phyloP scores from a whole-genome alignment of 2,329 filamentous ascomycete genomes.

The Davidsoniella virescens region DNA sequence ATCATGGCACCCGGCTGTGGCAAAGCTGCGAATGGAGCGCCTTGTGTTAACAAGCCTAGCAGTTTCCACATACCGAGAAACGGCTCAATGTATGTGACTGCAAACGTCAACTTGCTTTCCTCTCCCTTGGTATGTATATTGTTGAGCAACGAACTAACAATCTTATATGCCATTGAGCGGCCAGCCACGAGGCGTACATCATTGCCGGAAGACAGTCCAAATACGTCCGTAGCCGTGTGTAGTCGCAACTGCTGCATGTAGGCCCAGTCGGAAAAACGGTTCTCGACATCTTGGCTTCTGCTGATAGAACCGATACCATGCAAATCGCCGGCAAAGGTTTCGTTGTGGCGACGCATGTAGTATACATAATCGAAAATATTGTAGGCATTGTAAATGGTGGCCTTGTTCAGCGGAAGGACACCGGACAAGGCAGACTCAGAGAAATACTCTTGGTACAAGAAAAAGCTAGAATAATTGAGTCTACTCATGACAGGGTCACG shows the following conservation, averaged over 20 bases:
- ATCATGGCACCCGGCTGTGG: slow-evolving; percentile 60
- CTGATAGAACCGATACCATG: slow-evolving; percentile 3
- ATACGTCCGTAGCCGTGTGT: slow-evolving; percentile 42
- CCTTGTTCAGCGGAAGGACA: slow-evolving; percentile 20
- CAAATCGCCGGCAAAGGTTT: slow-evolving; percentile 26
- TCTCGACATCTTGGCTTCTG: slow-evolving; percentile 13
- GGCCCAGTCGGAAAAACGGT: slow-evolving; percentile 47
- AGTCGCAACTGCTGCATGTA: slow-evolving; percentile 45
- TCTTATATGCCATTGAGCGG: slow-evolving; percentile 31
- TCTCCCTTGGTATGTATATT: slow-evolving; percentile 25
- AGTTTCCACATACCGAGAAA: slow-evolving; percentile 39
- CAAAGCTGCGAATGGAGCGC: slow-evolving; percentile 21
- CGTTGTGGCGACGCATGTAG: slow-evolving; percentile 37
- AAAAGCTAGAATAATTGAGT: slow-evolving; percentile 18
- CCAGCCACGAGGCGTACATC: slow-evolving; percentile 35
- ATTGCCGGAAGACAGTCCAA: slow-evolving; percentile 25
- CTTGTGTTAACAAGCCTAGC: slow-evolving; percentile 21
- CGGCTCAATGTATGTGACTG: slow-evolving; percentile 38
- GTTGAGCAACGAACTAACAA: slow-evolving; percentile 27
- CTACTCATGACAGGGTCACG: slow-evolving; percentile 16
- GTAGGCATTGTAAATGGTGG: slow-evolving; percentile 34
- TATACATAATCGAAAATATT: slow-evolving; percentile 37
- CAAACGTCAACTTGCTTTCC: slow-evolving; percentile 31
- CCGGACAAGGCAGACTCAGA: slow-evolving; percentile 22
- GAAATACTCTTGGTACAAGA: slow-evolving; percentile 30